A percentile compares a stretch with the other conserved stretches of the same genome.
Evolutionary conservation across 345 rosid species (phyloP).

Genomic region (Aurinia saxatilis): DNA sequence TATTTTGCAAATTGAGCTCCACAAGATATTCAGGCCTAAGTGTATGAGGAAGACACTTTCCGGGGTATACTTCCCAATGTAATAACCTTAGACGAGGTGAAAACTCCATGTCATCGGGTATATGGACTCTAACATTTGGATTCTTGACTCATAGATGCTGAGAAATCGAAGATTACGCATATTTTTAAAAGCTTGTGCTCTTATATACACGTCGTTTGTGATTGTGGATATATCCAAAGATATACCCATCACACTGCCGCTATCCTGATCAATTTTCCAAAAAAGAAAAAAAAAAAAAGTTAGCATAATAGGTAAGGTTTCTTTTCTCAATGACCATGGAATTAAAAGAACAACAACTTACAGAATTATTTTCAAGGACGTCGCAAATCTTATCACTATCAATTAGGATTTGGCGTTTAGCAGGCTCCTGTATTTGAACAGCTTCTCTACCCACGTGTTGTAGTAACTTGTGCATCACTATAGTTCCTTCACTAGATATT

Average conservation of each 20-base stretch:
- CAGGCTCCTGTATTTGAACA: neutral
- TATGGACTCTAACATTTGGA: neutral
- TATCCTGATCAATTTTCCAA: conserved; percentile 6
- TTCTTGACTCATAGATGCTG: neutral
- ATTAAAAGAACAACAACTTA: neutral
- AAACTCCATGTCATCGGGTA: neutral
- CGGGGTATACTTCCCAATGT: conserved; percentile 17
- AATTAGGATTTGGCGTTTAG: conserved; percentile 12
- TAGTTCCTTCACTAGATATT: neutral
- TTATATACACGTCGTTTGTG: neutral
- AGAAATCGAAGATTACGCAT: conserved; percentile 21
- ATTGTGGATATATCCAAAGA: neutral
- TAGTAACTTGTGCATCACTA: conserved; percentile 29
- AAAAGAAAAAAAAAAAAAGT: neutral
- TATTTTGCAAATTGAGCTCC: neutral
- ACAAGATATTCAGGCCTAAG: conserved; percentile 5
- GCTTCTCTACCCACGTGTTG: conserved; percentile 16
- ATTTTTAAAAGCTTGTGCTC: neutral
- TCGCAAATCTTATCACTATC: neutral
- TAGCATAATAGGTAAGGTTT: neutral
- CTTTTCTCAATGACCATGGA: too few relatives aligned
- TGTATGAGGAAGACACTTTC: conserved; percentile 4
- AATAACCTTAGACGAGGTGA: conserved; percentile 15
- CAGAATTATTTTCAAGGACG: conserved; percentile 10
- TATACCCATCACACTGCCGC: conserved; percentile 12